phyloP scores from a whole-genome alignment of 805 yeast species.

The Teunomyces tritomae region DNA sequence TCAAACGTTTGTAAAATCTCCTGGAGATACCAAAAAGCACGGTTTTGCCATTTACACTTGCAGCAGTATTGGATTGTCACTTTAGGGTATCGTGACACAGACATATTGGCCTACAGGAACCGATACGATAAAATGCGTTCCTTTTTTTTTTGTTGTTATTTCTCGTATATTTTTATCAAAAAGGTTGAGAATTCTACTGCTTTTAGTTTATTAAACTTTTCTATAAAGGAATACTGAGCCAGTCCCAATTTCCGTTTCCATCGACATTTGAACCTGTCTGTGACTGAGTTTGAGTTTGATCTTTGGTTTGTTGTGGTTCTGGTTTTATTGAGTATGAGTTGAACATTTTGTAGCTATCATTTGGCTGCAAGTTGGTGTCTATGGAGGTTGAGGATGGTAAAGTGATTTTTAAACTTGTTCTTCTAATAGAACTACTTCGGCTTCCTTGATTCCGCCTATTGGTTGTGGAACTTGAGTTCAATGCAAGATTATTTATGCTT shows the following conservation, averaged over 20 bases:
- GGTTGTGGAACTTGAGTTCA: slow-evolving; percentile 1
- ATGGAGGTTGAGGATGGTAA: neutral
- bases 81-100: slow-evolving; percentile 45
- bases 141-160: neutral
- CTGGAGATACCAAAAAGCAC: slow-evolving; percentile 87
- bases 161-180: too few relatives aligned
- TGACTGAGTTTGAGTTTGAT: neutral
- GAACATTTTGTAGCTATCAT: slow-evolving; percentile 1
- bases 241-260: slow-evolving; percentile 37
- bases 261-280: neutral
- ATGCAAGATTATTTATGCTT: slow-evolving; percentile 9
- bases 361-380: neutral
- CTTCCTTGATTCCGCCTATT: slow-evolving; percentile 6
- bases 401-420: neutral
- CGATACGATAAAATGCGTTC: neutral
- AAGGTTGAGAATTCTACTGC: neutral
- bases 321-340: neutral
- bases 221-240: slow-evolving; percentile 34
- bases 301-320: neutral
- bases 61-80: slow-evolving; percentile 74
- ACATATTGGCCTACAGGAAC: neutral
- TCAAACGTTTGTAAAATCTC: slow-evolving; percentile 84
- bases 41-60: slow-evolving; percentile 81
- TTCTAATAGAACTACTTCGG: slow-evolving; percentile 6
- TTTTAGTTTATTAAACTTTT: neutral